Evolutionary conservation across 805 yeast genomes (phyloP).

Genomic region (Dipodascopsis uninucleata): DNA sequence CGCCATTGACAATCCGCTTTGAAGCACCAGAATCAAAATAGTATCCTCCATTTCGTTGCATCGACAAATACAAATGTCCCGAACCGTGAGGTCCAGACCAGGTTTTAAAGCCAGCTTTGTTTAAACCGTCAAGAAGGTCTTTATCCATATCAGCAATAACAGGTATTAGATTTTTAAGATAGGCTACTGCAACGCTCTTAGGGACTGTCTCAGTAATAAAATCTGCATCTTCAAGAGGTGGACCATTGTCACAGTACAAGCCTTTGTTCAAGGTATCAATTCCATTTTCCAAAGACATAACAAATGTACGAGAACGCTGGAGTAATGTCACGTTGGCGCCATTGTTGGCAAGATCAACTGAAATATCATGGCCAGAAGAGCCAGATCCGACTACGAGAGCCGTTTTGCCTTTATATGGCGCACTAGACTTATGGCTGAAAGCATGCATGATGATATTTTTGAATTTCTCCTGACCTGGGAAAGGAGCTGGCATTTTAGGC

Average conservation of each 20-base stretch:
- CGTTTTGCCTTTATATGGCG: slow-evolving; percentile 1
- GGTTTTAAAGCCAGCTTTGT: slow-evolving; percentile 1
- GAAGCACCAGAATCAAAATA: slow-evolving; percentile 8
- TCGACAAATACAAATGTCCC: background rate
- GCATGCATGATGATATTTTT: background rate
- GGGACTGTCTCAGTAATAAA: background rate
- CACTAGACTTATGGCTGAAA: background rate
- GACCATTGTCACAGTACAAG: background rate
- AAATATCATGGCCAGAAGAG: slow-evolving; percentile 6
- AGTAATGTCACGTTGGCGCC: slow-evolving; percentile 3
- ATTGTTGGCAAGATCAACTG: background rate
- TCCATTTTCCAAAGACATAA: slow-evolving; percentile 1
- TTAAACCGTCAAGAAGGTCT: slow-evolving; percentile 2
- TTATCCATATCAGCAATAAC: slow-evolving; percentile 5
- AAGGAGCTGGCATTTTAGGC: background rate
- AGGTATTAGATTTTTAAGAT: background rate
- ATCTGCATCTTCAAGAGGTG: background rate
- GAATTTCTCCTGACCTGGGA: background rate
- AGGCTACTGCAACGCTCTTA: background rate
- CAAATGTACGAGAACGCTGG: slow-evolving; percentile 5
- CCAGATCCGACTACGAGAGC: slow-evolving; percentile 6
- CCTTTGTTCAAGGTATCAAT: background rate
- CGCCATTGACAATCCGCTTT: slow-evolving; percentile 3
- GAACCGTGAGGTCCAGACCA: background rate
- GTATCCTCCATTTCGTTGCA: slow-evolving; percentile 4